Base-by-base conservation (phyloP, 1,284 basidiomycete genomes). In the Ustilago curta region DNA sequence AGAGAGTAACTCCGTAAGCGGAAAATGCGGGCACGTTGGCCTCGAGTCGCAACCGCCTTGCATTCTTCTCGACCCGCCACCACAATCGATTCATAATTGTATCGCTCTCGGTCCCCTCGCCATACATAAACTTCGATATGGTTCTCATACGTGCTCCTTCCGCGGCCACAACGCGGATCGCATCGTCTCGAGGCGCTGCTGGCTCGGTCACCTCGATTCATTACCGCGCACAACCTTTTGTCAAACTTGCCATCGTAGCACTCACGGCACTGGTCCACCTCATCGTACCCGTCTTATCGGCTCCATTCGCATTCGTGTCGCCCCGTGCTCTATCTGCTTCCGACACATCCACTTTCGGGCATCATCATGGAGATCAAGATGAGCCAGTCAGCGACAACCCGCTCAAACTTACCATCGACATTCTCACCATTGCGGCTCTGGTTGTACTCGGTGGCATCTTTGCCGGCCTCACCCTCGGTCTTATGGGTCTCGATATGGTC, bases 401-500 rank as follows among this genome's bases (percentile, higher is more conserved):
- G 12, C 56, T 70, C 60, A 74, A 81, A 42, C 77, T 81, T 31
- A 63, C 67, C 40, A 37, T 81, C 49, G 77, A 79, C 57, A 67
- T 76, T 27, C 60, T 81, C 48, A 76, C 70, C 42, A 79, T 79
- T 52, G 79, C 79, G 25, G 78, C 73, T 16, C 68, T 84, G 7
- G 82, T 84, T 12, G 61, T 83, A 14, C 72, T 82, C 16, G 86
- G 87, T 4, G 88, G 87, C 12, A 79, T 88, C 27, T 88, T 88
- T 78, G 86, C 87, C 0, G 88, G 88, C 5, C 87, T 97, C 56
- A 97, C 94, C 0, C 90, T 97, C 21, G 95, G 93, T 6, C 88
- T 97, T 32, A 97, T 97, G 95, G 95, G 95, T 2, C 89, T 97
- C 19, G 95, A 98, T 80, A 92, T 95, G 78, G 89, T 97, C 45